These are phyloP conservation scores for Medicago lupulina DNA, from an alignment of 306 rosid species.

Conservation along the genomic window DNA sequence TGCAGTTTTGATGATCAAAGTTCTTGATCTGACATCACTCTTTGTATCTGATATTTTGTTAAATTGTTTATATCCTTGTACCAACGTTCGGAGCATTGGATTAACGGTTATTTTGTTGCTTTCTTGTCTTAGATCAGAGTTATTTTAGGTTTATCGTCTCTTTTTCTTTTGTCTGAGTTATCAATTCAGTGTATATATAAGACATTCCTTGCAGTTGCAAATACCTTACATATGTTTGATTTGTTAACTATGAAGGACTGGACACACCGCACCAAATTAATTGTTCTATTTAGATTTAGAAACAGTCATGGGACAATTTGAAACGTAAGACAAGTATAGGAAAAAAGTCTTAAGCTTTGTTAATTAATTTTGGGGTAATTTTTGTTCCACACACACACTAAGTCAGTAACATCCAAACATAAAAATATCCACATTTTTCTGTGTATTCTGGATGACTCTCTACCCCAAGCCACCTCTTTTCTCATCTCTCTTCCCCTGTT, in stretches of 20 bases:
- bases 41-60: neutral
- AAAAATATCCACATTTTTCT: neutral
- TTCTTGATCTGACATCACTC: constrained; percentile 7
- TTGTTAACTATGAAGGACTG: neutral
- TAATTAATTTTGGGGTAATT: neutral
- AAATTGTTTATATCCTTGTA: neutral
- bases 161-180: constrained; percentile 12
- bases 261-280: neutral
- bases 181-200: constrained; percentile 5
- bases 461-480: neutral
- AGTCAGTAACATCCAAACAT: neutral
- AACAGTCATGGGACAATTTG: too few relatives aligned
- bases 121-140: neutral
- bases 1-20: constrained; percentile 6
- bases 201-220: constrained; percentile 36
- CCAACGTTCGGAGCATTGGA: constrained; percentile 10
- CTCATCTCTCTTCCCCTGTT: neutral
- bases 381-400: neutral
- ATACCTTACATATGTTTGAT: neutral
- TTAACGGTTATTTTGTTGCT: constrained; percentile 18
- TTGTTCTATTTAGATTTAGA: neutral
- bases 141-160: constrained; percentile 9
- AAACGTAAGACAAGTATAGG: neutral
- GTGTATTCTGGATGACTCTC: neutral
- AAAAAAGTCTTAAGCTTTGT: neutral